Percentiles rank a stretch among this genome's conserved stretches.
Conservation (phyloP, 225 moss, liverwort and hornwort genomes). For the Rhytidiadelphus loreus region DNA sequence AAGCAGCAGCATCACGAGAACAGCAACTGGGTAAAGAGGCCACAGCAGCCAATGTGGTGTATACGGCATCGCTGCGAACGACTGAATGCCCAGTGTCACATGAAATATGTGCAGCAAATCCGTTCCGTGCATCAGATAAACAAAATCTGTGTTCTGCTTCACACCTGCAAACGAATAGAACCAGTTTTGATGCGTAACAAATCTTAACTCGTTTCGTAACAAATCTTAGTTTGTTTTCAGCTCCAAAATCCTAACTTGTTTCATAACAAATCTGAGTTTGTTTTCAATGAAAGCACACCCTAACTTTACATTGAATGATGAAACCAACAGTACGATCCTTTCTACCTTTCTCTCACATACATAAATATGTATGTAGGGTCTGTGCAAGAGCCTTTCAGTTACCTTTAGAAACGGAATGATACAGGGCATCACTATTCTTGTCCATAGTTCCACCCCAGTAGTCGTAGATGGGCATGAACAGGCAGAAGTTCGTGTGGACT, state of each 20-base stretch:
- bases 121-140: slow-evolving; percentile 65
- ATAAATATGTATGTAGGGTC: not conserved
- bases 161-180: slow-evolving; percentile 6
- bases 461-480: slow-evolving; percentile 88
- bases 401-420: slow-evolving; percentile 45
- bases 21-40: slow-evolving; percentile 62
- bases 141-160: slow-evolving; percentile 41
- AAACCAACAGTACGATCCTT: not conserved
- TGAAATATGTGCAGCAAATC: slow-evolving; percentile 75
- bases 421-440: slow-evolving; percentile 36
- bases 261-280: not conserved
- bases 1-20: slow-evolving; percentile 35
- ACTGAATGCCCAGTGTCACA: slow-evolving; percentile 51
- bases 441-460: slow-evolving; percentile 79
- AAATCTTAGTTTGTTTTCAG: not conserved
- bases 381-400: not conserved
- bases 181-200: not conserved
- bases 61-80: slow-evolving; percentile 63
- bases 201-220: not conserved
- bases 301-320: not conserved
- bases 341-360: not conserved
- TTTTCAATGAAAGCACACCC: not conserved
- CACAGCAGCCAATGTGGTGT: slow-evolving; percentile 55
- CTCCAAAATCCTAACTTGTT: too few relatives aligned
- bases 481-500: slow-evolving; percentile 77